Percentiles rank a stretch among this genome's conserved stretches.
Evolutionary conservation across 2,329 filamentous ascomycete genomes (phyloP).

Genomic region (Xylaria sp.): DNA sequence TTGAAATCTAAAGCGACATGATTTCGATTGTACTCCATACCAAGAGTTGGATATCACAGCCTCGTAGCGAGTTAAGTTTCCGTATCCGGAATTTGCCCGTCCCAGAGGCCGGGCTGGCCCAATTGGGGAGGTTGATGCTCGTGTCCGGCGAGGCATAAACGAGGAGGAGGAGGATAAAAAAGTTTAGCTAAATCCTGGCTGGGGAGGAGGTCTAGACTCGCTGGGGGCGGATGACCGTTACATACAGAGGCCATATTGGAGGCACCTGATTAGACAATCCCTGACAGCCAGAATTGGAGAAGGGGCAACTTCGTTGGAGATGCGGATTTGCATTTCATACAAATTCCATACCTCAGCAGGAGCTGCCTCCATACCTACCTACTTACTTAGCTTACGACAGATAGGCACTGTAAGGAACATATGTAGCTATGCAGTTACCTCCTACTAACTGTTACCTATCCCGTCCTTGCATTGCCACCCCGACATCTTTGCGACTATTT

Average conservation of each 20-base stretch:
- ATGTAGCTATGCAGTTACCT: too few relatives aligned
- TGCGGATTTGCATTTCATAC: background rate
- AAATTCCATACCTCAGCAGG: background rate
- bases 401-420: too few relatives aligned
- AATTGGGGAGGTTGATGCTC: background rate
- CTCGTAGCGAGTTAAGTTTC: background rate
- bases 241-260: background rate
- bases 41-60: background rate
- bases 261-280: conserved; percentile 17
- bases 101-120: background rate
- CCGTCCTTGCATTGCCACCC: too few relatives aligned
- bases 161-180: background rate
- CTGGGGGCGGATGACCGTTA: background rate
- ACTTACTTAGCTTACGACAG: too few relatives aligned
- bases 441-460: too few relatives aligned
- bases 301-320: conserved; percentile 12
- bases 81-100: background rate
- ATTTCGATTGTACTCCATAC: background rate
- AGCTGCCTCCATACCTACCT: too few relatives aligned
- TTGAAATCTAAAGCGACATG: too few relatives aligned
- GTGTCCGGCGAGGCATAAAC: background rate
- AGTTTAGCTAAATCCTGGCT: background rate
- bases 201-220: background rate
- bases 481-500: too few relatives aligned
- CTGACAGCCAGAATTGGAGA: conserved; percentile 16